Evolutionary conservation across 768 basidiomycete genomes (phyloP).

Genomic region (Lentinula aciculospora): DNA sequence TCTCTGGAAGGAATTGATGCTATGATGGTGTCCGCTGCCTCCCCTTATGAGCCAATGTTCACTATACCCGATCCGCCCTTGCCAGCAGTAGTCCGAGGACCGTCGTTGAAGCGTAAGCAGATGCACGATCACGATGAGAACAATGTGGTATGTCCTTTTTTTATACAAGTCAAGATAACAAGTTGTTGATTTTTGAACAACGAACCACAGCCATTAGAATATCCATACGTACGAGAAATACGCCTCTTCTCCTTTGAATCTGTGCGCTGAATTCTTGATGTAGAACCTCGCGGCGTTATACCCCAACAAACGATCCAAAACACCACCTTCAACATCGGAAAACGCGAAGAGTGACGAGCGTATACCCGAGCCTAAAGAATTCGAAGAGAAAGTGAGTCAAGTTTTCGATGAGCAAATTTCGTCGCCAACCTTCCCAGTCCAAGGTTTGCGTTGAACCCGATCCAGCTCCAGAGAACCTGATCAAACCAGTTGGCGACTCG

Average conservation of each 20-base stretch:
- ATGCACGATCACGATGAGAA: constrained; percentile 11
- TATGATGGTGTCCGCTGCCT: neutral
- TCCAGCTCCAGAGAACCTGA: neutral
- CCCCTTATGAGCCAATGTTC: neutral
- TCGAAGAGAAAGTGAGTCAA: neutral
- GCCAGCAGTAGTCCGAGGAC: neutral
- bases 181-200: neutral
- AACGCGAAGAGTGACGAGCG: neutral
- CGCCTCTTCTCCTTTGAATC: neutral
- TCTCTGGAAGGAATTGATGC: neutral
- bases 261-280: neutral
- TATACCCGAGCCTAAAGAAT: neutral
- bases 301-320: constrained; percentile 31
- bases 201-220: neutral
- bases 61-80: neutral
- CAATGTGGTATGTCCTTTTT: neutral
- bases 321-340: constrained; percentile 31
- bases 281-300: constrained; percentile 7
- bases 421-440: neutral
- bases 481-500: neutral
- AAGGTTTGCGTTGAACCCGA: neutral
- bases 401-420: neutral
- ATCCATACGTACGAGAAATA: constrained; percentile 4
- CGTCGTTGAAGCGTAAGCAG: constrained; percentile 9
- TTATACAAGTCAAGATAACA: neutral